phyloP scores from a whole-genome alignment of 140 eudicot genomes.

The Stevia rebaudiana region DNA sequence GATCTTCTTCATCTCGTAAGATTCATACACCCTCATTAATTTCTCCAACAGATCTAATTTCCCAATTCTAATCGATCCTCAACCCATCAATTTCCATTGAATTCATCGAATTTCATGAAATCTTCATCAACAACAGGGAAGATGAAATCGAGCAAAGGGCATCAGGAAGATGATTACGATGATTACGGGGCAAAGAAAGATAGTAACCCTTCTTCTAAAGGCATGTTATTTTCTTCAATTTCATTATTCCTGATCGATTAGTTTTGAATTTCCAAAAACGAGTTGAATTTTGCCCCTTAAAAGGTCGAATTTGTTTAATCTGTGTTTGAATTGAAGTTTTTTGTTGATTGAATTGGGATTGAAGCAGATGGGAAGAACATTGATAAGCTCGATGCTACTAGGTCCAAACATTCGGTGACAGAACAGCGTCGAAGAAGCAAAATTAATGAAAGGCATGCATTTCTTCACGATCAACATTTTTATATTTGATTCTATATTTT shows the following conservation, averaged over 20 bases:
- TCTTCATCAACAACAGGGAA: not conserved
- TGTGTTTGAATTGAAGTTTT: not conserved
- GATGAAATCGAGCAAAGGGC: conserved; percentile 55
- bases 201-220: conserved; percentile 38
- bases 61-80: not conserved
- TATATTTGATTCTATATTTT: not conserved
- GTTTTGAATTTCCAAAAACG: conserved; percentile 2
- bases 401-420: conserved; percentile 87
- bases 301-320: not conserved
- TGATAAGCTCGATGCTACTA: conserved; percentile 58
- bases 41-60: conserved; percentile 9
- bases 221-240: conserved; percentile 3
- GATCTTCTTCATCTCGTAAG: conserved; percentile 14
- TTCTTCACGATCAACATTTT: not conserved
- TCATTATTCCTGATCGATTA: not conserved
- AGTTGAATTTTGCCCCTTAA: not conserved
- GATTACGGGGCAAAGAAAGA: conserved; percentile 49
- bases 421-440: conserved; percentile 85
- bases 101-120: not conserved
- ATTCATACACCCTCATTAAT: not conserved
- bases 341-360: conserved; percentile 21
- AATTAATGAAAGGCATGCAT: conserved; percentile 77
- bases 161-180: conserved; percentile 59
- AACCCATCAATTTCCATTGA: not conserved
- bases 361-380: conserved; percentile 56